Conservation (phyloP, 2,329 filamentous ascomycete genomes). For the Microdochium paspali region DNA sequence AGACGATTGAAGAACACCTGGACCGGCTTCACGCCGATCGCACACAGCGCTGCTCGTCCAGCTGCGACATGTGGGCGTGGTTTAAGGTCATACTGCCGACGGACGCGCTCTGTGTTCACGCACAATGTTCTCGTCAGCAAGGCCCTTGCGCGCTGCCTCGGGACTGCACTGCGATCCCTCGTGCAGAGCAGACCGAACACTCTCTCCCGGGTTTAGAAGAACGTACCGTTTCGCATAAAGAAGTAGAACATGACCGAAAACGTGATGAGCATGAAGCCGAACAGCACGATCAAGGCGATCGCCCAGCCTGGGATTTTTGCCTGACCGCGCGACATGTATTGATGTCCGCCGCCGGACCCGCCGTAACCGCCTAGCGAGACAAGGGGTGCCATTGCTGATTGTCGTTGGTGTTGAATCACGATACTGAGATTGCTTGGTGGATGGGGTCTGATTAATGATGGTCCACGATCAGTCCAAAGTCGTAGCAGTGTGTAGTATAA, state of each 20-base stretch:
- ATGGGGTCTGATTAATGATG: no score
- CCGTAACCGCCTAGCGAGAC: background rate
- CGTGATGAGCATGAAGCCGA: background rate
- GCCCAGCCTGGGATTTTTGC: background rate
- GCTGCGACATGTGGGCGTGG: background rate
- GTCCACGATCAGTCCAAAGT: no score
- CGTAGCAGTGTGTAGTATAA: no score
- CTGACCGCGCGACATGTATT: background rate
- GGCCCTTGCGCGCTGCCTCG: background rate
- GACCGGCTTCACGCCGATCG: background rate
- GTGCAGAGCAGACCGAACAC: no score
- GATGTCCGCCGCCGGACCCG: background rate
- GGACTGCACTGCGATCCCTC: no score
- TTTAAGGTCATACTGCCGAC: background rate
- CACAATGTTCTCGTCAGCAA: background rate
- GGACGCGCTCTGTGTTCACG: background rate
- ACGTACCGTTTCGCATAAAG: background rate
- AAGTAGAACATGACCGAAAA: background rate
- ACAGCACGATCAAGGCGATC: background rate
- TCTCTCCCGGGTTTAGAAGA: background rate
- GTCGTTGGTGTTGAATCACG: no score
- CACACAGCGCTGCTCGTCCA: background rate
- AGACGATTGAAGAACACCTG: background rate
- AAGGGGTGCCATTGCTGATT: no score
- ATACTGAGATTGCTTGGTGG: no score